Evolutionary conservation across 352 stramenopile genomes (phyloP).

Genomic region (Pythium folliculosum): DNA sequence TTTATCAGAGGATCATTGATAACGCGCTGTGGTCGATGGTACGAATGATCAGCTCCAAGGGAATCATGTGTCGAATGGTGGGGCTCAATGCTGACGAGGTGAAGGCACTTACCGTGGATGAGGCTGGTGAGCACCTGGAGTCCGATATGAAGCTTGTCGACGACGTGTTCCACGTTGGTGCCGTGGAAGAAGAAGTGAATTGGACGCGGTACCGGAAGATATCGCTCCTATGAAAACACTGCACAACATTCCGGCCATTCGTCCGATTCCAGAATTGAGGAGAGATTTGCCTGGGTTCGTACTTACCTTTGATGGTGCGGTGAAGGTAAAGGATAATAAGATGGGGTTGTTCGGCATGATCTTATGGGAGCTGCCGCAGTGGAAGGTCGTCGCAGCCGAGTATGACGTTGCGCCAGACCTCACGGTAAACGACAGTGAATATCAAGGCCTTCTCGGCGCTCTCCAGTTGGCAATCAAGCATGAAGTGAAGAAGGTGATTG

Average conservation of each 20-base stretch:
- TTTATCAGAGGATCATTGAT: conserved; percentile 28
- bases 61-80: not conserved
- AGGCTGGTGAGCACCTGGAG: not conserved
- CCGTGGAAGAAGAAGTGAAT: not conserved
- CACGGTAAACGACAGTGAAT: conserved; percentile 19
- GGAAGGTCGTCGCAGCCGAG: not conserved
- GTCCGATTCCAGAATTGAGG: not conserved
- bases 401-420: not conserved
- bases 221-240: conserved; percentile 9
- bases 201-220: conserved; percentile 2
- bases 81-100: not conserved
- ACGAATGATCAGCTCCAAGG: not conserved
- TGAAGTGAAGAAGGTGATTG: not conserved
- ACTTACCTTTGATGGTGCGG: conserved; percentile 12
- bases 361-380: not conserved
- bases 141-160: conserved; percentile 5
- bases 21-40: conserved; percentile 13
- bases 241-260: not conserved
- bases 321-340: not conserved
- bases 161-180: conserved; percentile 2
- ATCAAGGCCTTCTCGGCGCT: conserved; percentile 1
- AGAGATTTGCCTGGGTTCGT: not conserved
- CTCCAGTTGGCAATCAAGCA: conserved; percentile 1
- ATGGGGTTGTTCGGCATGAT: not conserved
- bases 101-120: not conserved